phyloP scores from a whole-genome alignment of 768 basidiomycete species.

The Leucosporidium yakuticum region DNA sequence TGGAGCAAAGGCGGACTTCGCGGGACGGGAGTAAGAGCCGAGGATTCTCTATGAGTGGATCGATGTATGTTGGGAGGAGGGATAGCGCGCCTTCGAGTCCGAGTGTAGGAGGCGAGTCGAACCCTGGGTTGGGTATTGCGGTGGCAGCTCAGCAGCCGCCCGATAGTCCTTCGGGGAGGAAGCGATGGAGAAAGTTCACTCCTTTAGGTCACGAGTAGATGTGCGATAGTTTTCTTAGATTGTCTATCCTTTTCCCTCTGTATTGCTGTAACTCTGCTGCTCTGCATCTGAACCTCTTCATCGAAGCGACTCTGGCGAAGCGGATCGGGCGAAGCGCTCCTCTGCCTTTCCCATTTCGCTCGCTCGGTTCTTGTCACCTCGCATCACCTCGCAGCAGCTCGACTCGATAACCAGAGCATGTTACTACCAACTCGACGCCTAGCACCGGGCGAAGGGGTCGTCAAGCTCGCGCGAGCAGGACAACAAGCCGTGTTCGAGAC shows the following conservation, averaged over 20 bases:
- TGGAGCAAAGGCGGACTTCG: not conserved
- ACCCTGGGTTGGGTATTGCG: not conserved
- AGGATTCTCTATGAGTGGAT: constrained; percentile 10
- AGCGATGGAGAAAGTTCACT: not conserved
- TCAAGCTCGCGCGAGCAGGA: not conserved
- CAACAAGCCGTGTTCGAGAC: constrained; percentile 3
- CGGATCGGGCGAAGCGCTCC: not conserved
- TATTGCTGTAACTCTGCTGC: not conserved
- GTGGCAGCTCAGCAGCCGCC: not conserved
- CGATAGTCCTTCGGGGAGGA: not conserved
- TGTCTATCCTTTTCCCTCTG: not conserved
- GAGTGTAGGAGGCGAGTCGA: not conserved
- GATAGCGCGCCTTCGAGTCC: not conserved
- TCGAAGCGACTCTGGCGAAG: not conserved
- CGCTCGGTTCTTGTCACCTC: not conserved
- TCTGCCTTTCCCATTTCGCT: not conserved
- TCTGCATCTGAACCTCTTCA: not conserved
- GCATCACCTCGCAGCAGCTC: not conserved
- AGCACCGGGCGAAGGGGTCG: not conserved
- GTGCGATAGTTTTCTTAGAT: no score
- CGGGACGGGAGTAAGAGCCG: not conserved
- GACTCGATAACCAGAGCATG: not conserved
- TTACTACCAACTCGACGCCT: not conserved
- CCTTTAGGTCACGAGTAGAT: no score
- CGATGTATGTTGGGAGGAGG: constrained; percentile 20